phyloP scores from a whole-genome alignment of 305 asterid species.

The Fraxinus floribunda region DNA sequence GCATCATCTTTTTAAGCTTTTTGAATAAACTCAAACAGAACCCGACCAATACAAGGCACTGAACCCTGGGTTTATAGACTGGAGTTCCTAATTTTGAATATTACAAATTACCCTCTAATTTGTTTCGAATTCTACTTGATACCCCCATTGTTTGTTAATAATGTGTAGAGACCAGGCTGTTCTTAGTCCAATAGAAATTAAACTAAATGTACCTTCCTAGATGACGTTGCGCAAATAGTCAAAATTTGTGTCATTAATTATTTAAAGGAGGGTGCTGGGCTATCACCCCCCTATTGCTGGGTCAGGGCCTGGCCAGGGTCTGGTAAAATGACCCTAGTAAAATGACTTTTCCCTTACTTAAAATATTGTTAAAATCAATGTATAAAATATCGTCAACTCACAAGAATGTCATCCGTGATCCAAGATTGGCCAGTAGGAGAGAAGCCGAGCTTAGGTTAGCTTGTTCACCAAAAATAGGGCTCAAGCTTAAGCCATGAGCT shows the following conservation, averaged over 20 bases:
- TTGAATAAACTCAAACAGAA: slow-evolving; percentile 7
- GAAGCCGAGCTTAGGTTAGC: neutral
- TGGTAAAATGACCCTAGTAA: no score
- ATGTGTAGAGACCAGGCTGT: neutral
- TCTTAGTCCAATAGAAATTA: no score
- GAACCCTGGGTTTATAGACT: neutral
- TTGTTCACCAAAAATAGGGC: neutral
- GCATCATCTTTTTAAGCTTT: slow-evolving; percentile 25
- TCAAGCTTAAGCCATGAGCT: neutral
- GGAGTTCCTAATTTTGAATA: neutral
- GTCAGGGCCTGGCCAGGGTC: no score
- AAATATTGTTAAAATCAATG: no score
- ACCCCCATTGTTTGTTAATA: neutral
- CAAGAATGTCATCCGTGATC: no score
- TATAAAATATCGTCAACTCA: no score
- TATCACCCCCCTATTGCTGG: no score
- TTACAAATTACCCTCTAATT: neutral
- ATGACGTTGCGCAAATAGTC: no score
- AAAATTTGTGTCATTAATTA: no score
- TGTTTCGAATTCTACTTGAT: neutral
- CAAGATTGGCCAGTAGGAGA: neutral
- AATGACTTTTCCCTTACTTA: no score
- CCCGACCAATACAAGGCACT: neutral
- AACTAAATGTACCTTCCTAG: no score
- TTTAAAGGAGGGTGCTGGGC: no score